phyloP scores from a whole-genome alignment of 306 rosid genomes.

The Luffa acutangula region DNA sequence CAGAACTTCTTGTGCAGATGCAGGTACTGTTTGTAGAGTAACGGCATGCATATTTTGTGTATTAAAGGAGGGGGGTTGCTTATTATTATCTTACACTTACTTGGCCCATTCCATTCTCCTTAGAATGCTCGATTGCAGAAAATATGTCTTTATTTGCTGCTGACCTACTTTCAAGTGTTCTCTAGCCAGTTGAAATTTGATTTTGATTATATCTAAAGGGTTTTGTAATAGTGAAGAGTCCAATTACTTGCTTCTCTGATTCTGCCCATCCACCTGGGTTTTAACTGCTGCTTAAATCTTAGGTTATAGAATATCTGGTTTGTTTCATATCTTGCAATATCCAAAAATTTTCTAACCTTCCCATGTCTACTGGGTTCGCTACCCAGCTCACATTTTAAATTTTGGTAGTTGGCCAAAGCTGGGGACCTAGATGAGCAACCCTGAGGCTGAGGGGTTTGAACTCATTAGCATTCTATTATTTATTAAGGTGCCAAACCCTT shows the following conservation, averaged over 20 bases:
- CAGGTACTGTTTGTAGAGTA: conserved; percentile 47
- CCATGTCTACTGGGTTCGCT: neutral
- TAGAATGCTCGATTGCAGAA: neutral
- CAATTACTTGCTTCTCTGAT: neutral
- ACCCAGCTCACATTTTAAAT: neutral
- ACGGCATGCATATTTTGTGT: neutral
- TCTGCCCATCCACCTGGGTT: neutral
- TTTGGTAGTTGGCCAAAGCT: neutral
- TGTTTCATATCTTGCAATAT: neutral
- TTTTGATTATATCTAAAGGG: neutral
- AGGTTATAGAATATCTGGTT: neutral
- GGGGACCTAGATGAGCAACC: neutral
- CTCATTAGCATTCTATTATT: neutral
- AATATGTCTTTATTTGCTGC: neutral
- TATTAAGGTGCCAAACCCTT: neutral
- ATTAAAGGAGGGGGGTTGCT: neutral
- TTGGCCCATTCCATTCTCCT: neutral
- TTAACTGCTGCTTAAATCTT: neutral
- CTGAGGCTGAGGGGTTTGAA: neutral
- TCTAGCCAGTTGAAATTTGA: neutral
- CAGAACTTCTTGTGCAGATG: conserved; percentile 99
- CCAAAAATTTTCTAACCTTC: neutral
- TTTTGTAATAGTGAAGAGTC: neutral
- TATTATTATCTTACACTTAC: neutral
- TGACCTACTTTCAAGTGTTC: neutral